phyloP scores from a whole-genome alignment of 768 basidiomycete genomes.

The Leucosporidium yakuticum region DNA sequence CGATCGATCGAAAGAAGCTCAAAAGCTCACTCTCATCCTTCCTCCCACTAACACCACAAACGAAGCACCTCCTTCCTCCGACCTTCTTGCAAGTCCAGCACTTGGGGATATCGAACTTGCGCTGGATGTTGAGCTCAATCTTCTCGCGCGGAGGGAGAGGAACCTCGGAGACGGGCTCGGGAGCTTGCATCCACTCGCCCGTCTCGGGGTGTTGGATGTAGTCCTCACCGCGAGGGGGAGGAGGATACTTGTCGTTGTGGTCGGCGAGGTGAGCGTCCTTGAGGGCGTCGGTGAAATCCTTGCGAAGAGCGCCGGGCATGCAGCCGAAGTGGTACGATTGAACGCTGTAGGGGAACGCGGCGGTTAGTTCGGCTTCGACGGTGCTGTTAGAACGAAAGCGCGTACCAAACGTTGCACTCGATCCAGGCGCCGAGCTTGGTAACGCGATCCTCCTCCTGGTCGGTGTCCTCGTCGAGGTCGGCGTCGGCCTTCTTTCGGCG shows the following conservation, averaged over 20 bases:
- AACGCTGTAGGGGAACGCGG: slow-evolving; percentile 9
- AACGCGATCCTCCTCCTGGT: slow-evolving; percentile 14
- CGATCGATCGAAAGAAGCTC: too few species aligned
- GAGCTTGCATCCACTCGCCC: background rate
- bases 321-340: slow-evolving; percentile 26
- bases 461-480: slow-evolving; percentile 20
- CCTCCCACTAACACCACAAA: slow-evolving; percentile 22
- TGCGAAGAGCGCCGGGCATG: slow-evolving; percentile 10
- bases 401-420: slow-evolving; percentile 33
- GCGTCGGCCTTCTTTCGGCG: slow-evolving; percentile 14
- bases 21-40: slow-evolving; percentile 16
- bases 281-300: slow-evolving; percentile 8
- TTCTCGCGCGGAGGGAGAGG: slow-evolving; percentile 4
- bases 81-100: slow-evolving; percentile 33
- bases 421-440: slow-evolving; percentile 29
- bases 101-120: slow-evolving; percentile 18
- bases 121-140: slow-evolving; percentile 21
- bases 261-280: slow-evolving; percentile 17
- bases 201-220: background rate
- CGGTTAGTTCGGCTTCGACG: too few species aligned
- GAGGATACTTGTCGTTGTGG: background rate
- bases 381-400: background rate
- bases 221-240: background rate
- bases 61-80: slow-evolving; percentile 27
- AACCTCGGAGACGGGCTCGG: background rate